Base-by-base conservation (phyloP, 2,329 filamentous ascomycete species). In the Penicillium palitans region DNA sequence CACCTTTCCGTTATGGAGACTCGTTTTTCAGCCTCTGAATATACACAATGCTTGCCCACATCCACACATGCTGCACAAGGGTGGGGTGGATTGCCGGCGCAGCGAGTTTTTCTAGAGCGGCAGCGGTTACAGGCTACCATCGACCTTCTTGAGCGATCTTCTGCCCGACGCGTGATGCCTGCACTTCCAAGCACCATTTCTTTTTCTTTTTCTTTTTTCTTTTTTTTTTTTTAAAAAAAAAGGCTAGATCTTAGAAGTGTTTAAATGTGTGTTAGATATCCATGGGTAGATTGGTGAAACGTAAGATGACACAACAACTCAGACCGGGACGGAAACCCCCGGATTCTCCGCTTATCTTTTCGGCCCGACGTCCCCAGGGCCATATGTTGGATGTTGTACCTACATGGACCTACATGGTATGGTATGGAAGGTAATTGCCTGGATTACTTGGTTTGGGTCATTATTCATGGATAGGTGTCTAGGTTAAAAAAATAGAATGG, bases 61-160 rank as follows among this genome's bases (percentile, higher is more conserved):
- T 73, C 72, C 33, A 70, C 67, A 45, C 73, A 75, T 10, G 71
- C 68, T 25, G 69, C 66, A 52, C 74, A 76, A 5, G 72, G 71
- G n/a, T 67, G 63, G 2, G 74, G 74, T 13, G 72, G 71, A 42
- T 60, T 72, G 7, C 73, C 73, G 27, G 66, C 67, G 54, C 74
- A 76, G 52, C 72, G 71, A 9, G 71, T 73, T 56, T 76, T 76
- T 39, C 74, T 65, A 44, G 60, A 65, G 29, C 73, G 70, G 57
- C 74, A 76, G 47, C 73, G 73, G 62, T 75, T 73, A 62, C 74
- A 72, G 65, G 70, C 70, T 58, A 72, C 67, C 59, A 69, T 66
- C 15, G 69, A 71, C 21, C 70, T 62, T 46, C 62, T 59, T 13
- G 65, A 58, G 4, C 60, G 67, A 37, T 69, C 64, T 29, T 67